phyloP scores from a whole-genome alignment of 306 rosid genomes.

The Alnus glutinosa region DNA sequence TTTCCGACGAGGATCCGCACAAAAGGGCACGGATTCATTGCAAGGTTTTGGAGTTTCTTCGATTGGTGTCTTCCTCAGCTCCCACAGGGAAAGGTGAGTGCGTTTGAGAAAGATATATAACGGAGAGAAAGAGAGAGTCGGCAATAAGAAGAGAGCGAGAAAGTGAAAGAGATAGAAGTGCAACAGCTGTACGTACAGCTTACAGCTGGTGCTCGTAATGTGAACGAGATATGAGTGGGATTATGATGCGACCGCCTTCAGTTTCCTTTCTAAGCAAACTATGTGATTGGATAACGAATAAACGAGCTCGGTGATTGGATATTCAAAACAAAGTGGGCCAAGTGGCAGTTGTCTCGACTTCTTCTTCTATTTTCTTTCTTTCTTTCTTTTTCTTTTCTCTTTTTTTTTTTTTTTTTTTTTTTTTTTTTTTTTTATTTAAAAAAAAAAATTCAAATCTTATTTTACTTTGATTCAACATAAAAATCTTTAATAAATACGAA shows the following conservation, averaged over 20 bases:
- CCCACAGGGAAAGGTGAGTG: neutral
- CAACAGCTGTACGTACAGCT: conserved; percentile 17
- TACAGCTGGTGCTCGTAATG: conserved; percentile 16
- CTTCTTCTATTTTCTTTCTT: too few relatives aligned
- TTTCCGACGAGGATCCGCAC: conserved; percentile 59
- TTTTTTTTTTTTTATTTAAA: too few relatives aligned
- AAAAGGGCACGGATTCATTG: conserved; percentile 83
- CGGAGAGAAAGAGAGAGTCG: neutral
- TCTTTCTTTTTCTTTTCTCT: too few relatives aligned
- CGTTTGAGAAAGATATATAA: neutral
- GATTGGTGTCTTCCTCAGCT: too few relatives aligned
- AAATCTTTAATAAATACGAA: too few relatives aligned
- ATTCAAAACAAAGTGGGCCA: too few relatives aligned
- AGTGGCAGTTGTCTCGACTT: too few relatives aligned
- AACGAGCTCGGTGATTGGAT: too few relatives aligned
- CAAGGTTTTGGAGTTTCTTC: neutral
- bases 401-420: too few relatives aligned
- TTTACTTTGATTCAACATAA: too few relatives aligned
- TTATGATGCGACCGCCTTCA: conserved; percentile 5
- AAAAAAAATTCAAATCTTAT: too few relatives aligned
- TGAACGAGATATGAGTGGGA: neutral
- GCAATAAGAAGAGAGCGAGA: neutral
- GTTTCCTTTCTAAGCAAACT: neutral
- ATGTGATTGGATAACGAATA: too few relatives aligned
- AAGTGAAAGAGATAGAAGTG: conserved; percentile 6